Evolutionary conservation across 352 stramenopile genomes (phyloP).

Genomic region (Phytophthora ramorum): DNA sequence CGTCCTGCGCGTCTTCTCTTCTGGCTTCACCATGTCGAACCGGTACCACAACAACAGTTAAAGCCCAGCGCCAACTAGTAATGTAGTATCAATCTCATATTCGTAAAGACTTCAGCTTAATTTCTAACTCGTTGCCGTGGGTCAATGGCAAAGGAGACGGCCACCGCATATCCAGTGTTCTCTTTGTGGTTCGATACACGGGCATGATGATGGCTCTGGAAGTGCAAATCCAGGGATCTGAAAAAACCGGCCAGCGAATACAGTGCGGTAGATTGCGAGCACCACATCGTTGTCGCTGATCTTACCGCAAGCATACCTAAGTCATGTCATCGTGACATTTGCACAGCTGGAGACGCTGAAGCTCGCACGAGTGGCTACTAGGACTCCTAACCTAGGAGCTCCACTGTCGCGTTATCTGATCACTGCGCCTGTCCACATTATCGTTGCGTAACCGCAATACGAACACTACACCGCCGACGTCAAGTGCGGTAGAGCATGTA

Average conservation of each 20-base stretch:
- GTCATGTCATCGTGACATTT: not conserved
- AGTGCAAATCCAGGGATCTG: not conserved
- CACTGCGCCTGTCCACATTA: not conserved
- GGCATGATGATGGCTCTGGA: not conserved
- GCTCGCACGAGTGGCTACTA: not conserved
- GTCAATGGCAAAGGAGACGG: too few species aligned
- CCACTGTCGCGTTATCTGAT: not conserved
- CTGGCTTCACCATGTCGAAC: constrained; percentile 27
- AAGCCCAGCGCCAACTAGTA: not conserved
- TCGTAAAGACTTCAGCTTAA: not conserved
- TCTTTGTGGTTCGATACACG: too few species aligned
- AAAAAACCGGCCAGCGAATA: not conserved
- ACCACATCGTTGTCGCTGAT: not conserved
- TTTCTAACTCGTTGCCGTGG: not conserved
- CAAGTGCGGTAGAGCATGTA: not conserved
- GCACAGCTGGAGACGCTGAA: not conserved
- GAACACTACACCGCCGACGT: too few species aligned
- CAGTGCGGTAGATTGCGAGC: not conserved
- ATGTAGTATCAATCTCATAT: constrained; percentile 9
- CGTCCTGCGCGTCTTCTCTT: constrained; percentile 25
- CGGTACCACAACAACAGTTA: constrained; percentile 10
- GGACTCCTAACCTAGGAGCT: too few species aligned
- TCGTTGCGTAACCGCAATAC: not conserved
- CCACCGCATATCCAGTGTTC: too few species aligned
- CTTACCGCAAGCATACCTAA: not conserved